Evolutionary conservation across 257 asterid genomes (phyloP), one percentile per base, ranked within the genome.

Genomic region (Nicotiana benthamiana): DNA sequence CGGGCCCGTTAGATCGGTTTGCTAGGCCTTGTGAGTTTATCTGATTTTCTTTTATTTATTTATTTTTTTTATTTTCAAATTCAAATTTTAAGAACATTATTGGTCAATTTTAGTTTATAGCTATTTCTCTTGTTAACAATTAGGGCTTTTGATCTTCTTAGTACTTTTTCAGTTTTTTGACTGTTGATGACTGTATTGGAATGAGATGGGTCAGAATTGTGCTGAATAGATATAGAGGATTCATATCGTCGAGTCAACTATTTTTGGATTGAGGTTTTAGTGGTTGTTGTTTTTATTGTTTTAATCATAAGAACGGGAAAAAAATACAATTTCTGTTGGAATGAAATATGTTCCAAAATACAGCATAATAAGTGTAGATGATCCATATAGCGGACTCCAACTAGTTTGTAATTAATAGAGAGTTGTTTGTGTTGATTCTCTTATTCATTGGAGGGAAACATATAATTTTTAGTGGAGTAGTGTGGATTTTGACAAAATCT

Each of bases 1-100:
- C 98, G 28, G 98, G 98, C 80, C 98, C 97, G 40, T 84, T 94
- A 88, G 98, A 94, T 86, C 93, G 96, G 57, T 90, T 94, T 82
- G 96, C 97, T 46, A 89, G 93, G 88, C 97, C 97, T 80, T 93
- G 97, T 93, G 77, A 93, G 98, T 86, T 75, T 2, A 63, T 40
- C 2, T 40, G 48, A 40, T 54, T 60, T 64, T 60, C 9, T 57
- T 30, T 82, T 6, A 2, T 22, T 20, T n/a, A 9, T 5, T 34
- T 36, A n/a, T 4, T 17, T 63, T 32, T 22, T 54, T 32, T 13
- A n/a, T n/a, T n/a, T n/a, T n/a, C n/a, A n/a, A n/a, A n/a, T n/a
- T 28, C 15, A 32, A 9, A 28, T 10, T 54, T 28, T 6, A 57
- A n/a, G 53, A n/a, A 53, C 70, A 46, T 79, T 79, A 28, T 34